These are phyloP conservation scores for Neurospora pannonica DNA, from an alignment of 495 filamentous ascomycete genomes.

Conservation along the genomic window DNA sequence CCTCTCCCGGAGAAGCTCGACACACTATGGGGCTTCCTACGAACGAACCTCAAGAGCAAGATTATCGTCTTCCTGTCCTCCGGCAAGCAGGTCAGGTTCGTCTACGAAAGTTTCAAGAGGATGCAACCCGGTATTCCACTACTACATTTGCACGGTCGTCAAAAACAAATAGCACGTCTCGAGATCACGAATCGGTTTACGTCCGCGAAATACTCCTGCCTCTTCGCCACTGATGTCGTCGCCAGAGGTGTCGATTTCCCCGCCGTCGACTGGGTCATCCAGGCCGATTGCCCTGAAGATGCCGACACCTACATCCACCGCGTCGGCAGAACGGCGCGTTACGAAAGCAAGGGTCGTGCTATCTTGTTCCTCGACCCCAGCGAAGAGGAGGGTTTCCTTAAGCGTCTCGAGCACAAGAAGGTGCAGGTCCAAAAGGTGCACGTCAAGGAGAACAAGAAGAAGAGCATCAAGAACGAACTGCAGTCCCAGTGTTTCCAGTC, in stretches of 20 bases:
- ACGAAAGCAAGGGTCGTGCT: conserved; percentile 75
- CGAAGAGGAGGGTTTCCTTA: conserved; percentile 80
- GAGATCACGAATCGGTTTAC: conserved; percentile 81
- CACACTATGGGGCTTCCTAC: conserved; percentile 84
- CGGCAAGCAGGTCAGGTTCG: conserved; percentile 92
- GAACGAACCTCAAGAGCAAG: conserved; percentile 79
- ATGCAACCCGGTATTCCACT: conserved; percentile 92
- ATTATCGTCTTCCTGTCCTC: conserved; percentile 91
- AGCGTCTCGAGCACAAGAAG: conserved; percentile 74
- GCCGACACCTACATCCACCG: conserved; percentile 96
- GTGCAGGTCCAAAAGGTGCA: conserved; percentile 78
- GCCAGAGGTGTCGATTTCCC: conserved; percentile 93
- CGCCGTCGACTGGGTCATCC: conserved; percentile 95
- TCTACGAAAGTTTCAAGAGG: conserved; percentile 85
- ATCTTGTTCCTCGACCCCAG: conserved; percentile 87
- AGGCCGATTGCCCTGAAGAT: conserved; percentile 91
- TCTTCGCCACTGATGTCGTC: conserved; percentile 93
- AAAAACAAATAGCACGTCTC: conserved; percentile 80
- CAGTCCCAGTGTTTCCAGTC: conserved; percentile 94
- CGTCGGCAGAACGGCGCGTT: conserved; percentile 90
- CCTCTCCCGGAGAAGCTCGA: conserved; percentile 82
- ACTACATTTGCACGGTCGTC: conserved; percentile 89
- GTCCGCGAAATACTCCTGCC: conserved; percentile 65
- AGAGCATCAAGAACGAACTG: conserved; percentile 69
- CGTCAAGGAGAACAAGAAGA: conserved; percentile 80